phyloP scores from a whole-genome alignment of 75 land plant species.

The Azolla pinnata region DNA sequence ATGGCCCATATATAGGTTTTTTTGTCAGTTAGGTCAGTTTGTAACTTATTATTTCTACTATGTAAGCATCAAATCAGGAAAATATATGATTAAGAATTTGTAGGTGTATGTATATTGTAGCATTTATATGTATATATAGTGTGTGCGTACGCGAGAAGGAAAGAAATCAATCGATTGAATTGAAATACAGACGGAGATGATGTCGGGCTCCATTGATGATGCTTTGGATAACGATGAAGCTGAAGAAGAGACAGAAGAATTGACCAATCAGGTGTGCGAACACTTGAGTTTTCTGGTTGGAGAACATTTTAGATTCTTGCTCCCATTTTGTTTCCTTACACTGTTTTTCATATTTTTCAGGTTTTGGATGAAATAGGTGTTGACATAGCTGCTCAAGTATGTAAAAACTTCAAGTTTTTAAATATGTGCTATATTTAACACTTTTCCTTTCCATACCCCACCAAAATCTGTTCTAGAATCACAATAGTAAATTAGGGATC shows the following conservation, averaged over 20 bases:
- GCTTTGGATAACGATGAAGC: conserved; percentile 96
- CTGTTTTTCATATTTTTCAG: conserved; percentile 27
- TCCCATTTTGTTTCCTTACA: not conserved
- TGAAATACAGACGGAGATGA: conserved; percentile 94
- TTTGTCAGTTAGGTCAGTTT: too few species aligned
- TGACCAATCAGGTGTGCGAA: conserved; percentile 79
- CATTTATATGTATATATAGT: too few species aligned
- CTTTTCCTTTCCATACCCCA: not conserved
- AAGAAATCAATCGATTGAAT: too few species aligned
- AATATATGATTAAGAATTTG: too few species aligned
- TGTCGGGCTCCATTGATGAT: conserved; percentile 95
- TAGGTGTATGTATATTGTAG: too few species aligned
- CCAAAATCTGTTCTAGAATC: not conserved
- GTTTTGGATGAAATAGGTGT: conserved; percentile 98
- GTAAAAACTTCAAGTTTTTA: not conserved
- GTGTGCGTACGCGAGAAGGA: too few species aligned
- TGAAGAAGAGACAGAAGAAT: conserved; percentile 98
- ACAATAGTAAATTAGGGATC: not conserved
- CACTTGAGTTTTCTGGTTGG: not conserved
- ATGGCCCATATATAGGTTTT: too few species aligned
- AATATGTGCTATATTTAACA: not conserved
- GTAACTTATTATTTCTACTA: too few species aligned
- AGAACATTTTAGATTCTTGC: not conserved
- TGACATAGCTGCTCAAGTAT: conserved; percentile 91
- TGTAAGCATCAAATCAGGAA: too few species aligned